These are phyloP conservation scores for Neurospora terricola DNA, from an alignment of 495 filamentous ascomycete species.

Conservation along the genomic window DNA sequence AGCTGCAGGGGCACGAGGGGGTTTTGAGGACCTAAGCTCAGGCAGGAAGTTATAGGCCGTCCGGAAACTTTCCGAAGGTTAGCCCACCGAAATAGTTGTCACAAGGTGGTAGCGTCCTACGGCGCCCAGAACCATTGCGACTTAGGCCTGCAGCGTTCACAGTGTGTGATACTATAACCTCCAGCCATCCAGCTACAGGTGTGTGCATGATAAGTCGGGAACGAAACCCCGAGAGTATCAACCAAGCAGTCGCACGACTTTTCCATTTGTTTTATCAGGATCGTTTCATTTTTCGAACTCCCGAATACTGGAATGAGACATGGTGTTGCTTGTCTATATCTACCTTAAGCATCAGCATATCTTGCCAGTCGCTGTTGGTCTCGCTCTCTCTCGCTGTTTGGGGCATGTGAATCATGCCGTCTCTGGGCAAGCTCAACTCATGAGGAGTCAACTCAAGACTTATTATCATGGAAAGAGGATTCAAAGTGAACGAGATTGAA, in stretches of 20 bases:
- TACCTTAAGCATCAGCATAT: background rate
- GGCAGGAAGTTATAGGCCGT: background rate
- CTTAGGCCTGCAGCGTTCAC: background rate
- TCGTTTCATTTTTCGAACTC: background rate
- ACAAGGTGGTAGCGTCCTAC: background rate
- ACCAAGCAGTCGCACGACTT: background rate
- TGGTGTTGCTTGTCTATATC: background rate
- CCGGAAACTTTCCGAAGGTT: background rate
- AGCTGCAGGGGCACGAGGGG: background rate
- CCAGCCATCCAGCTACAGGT: background rate
- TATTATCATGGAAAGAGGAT: background rate
- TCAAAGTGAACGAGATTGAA: background rate
- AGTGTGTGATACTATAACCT: background rate
- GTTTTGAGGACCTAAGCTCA: background rate
- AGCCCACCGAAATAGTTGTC: background rate
- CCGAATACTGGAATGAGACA: background rate
- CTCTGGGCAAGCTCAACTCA: background rate
- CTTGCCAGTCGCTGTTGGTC: background rate
- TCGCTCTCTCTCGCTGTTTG: background rate
- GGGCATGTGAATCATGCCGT: background rate
- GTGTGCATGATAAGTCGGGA: no score
- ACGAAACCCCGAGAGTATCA: background rate
- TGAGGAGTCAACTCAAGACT: background rate
- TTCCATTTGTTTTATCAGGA: background rate
- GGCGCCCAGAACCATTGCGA: background rate